Evolutionary conservation across 1,284 basidiomycete genomes (phyloP).

Genomic region (Albatrellus sp.): DNA sequence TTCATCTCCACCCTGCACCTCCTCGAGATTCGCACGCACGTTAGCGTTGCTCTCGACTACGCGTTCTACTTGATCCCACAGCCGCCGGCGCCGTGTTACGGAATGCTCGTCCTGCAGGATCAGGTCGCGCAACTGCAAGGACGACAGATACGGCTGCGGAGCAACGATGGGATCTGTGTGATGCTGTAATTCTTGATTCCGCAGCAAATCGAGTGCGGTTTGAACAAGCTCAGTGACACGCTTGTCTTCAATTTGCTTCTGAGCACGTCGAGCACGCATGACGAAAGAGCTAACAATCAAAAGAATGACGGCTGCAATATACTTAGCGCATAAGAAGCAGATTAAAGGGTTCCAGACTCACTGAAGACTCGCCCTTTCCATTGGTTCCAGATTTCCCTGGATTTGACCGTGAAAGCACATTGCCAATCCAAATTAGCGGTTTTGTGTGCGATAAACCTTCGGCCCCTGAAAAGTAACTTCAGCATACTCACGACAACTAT

Average conservation of each 20-base stretch:
- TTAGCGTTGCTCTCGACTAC: constrained; percentile 93
- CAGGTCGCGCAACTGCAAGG: constrained; percentile 84
- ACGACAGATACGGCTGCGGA: constrained; percentile 75
- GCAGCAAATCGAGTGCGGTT: constrained; percentile 69
- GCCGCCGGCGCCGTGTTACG: constrained; percentile 46
- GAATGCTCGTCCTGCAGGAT: constrained; percentile 78
- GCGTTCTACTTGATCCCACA: constrained; percentile 83
- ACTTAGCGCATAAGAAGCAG: constrained; percentile 5
- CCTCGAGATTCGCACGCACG: constrained; percentile 80
- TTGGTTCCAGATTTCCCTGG: constrained; percentile 51
- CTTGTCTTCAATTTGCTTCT: constrained; percentile 48
- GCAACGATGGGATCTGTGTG: constrained; percentile 74
- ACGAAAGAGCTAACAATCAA: constrained; percentile 16
- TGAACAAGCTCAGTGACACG: constrained; percentile 71
- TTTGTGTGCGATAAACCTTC: constrained; percentile 68
- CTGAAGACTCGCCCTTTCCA: constrained; percentile 63
- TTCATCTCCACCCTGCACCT: constrained; percentile 82
- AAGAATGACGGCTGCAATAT: constrained; percentile 14
- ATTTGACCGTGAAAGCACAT: constrained; percentile 63
- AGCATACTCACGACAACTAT: constrained; percentile 1
- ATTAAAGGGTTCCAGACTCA: constrained; percentile 23
- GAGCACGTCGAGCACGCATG: constrained; percentile 29
- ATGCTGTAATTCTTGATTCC: constrained; percentile 79
- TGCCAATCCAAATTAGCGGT: constrained; percentile 58
- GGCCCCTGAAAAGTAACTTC: constrained; percentile 34